These are phyloP conservation scores for Inosperma sp. DNA, from an alignment of 768 basidiomycete species.

Conservation along the genomic window DNA sequence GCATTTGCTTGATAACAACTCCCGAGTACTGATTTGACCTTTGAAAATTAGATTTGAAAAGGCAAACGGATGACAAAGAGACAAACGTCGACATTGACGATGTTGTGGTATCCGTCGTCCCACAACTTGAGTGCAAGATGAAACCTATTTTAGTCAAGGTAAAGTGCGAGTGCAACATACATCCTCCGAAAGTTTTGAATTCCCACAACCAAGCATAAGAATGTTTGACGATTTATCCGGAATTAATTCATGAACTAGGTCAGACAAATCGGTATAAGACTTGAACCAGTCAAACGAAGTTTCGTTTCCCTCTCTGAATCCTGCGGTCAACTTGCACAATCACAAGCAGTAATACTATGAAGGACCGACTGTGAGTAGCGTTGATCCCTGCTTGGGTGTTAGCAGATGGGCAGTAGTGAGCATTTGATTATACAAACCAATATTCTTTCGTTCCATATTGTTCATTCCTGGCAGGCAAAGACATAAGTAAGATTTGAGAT, in stretches of 20 bases:
- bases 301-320: constrained; percentile 52
- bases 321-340: constrained; percentile 4
- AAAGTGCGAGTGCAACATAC: constrained; percentile 34
- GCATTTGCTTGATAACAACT: constrained; percentile 74
- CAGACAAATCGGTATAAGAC: constrained; percentile 67
- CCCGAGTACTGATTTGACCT: constrained; percentile 56
- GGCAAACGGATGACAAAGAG: background rate
- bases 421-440: constrained; percentile 40
- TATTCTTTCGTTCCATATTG: constrained; percentile 66
- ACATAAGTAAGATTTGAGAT: constrained; percentile 1
- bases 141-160: background rate
- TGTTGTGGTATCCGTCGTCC: constrained; percentile 78
- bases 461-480: constrained; percentile 59
- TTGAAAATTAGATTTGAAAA: constrained; percentile 3
- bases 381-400: constrained; percentile 48
- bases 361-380: constrained; percentile 59
- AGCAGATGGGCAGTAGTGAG: background rate
- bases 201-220: constrained; percentile 82
- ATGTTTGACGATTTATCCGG: constrained; percentile 59
- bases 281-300: constrained; percentile 84
- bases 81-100: constrained; percentile 73
- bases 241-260: constrained; percentile 55
- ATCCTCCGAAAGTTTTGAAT: constrained; percentile 75
- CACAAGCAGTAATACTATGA: background rate
- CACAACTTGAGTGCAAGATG: constrained; percentile 56